A percentile compares a stretch with the other conserved stretches of the same genome.
phyloP scores from a whole-genome alignment of 2,329 filamentous ascomycete species.

The Colletotrichum noveboracense region DNA sequence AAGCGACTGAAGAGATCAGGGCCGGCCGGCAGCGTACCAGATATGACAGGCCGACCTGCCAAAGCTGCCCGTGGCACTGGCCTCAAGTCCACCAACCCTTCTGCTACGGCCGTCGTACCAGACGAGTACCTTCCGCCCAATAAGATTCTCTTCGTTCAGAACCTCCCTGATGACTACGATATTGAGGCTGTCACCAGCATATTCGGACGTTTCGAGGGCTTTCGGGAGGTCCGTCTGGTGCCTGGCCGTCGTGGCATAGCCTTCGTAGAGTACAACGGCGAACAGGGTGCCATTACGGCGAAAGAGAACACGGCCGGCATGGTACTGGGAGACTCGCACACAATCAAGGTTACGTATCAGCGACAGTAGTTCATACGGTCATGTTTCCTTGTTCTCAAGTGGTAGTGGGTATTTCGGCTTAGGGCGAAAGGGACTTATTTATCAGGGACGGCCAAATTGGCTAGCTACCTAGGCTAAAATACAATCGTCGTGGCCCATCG shows the following conservation, averaged over 20 bases:
- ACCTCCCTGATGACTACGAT: constrained; percentile 86
- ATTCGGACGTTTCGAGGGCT: constrained; percentile 90
- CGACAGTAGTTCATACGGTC: constrained; percentile 64
- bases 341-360: constrained; percentile 96
- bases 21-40: constrained; percentile 44
- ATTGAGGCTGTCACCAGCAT: constrained; percentile 79
- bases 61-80: constrained; percentile 76
- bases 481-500: background rate
- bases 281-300: constrained; percentile 87
- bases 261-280: constrained; percentile 94
- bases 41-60: constrained; percentile 59
- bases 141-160: constrained; percentile 94
- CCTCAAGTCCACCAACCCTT: constrained; percentile 76
- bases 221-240: constrained; percentile 89
- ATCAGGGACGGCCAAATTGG: background rate
- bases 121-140: constrained; percentile 98
- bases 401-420: background rate
- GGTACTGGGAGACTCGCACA: constrained; percentile 71
- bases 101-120: constrained; percentile 77
- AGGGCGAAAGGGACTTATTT: background rate
- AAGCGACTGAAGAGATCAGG: constrained; percentile 73
- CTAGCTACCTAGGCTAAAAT: background rate
- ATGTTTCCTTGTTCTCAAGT: background rate
- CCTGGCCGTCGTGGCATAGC: constrained; percentile 87
- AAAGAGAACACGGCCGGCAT: constrained; percentile 94